These are phyloP conservation scores for Lecanicillium sp. DNA, from an alignment of 2,329 filamentous ascomycete species.

Conservation along the genomic window DNA sequence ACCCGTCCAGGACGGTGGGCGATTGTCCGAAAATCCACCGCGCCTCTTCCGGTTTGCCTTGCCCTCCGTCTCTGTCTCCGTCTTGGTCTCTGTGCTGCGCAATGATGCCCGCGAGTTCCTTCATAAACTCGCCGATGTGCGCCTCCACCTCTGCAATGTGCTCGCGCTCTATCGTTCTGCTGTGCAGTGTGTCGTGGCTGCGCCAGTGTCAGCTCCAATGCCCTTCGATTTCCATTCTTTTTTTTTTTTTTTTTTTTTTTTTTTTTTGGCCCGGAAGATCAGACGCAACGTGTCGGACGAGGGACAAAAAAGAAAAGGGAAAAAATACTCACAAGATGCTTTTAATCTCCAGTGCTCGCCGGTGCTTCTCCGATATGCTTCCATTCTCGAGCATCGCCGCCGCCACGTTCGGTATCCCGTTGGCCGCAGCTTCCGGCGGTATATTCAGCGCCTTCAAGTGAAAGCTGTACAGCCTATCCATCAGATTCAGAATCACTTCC, in stretches of 20 bases:
- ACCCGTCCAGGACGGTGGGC: conserved; percentile 26
- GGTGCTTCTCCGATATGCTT: conserved; percentile 22
- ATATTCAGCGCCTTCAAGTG: conserved; percentile 22
- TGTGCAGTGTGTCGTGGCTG: conserved; percentile 24
- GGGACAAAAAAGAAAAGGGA: too few relatives aligned
- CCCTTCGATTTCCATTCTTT: too few relatives aligned
- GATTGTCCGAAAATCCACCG: conserved; percentile 24
- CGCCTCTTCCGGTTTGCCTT: conserved; percentile 8
- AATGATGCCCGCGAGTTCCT: conserved; percentile 18
- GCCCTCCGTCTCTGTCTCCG: too few relatives aligned
- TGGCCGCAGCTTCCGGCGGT: conserved; percentile 19
- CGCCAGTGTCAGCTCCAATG: background rate
- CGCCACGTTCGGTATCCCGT: conserved; percentile 24
- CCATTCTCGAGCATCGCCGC: conserved; percentile 24
- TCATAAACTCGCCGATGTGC: conserved; percentile 20
- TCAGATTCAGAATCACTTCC: conserved; percentile 19
- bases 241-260: too few relatives aligned
- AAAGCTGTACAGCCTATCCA: conserved; percentile 23
- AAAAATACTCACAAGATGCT: conserved; percentile 25
- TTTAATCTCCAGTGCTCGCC: conserved; percentile 26
- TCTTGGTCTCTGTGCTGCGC: conserved; percentile 9
- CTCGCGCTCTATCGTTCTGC: conserved; percentile 20
- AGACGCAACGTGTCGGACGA: too few relatives aligned
- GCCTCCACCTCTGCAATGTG: conserved; percentile 21
- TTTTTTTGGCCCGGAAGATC: too few relatives aligned